Percentiles rank a stretch among this genome's conserved stretches.
phyloP scores from a whole-genome alignment of 2,329 filamentous ascomycete species.

The Aureobasidium sp. region DNA sequence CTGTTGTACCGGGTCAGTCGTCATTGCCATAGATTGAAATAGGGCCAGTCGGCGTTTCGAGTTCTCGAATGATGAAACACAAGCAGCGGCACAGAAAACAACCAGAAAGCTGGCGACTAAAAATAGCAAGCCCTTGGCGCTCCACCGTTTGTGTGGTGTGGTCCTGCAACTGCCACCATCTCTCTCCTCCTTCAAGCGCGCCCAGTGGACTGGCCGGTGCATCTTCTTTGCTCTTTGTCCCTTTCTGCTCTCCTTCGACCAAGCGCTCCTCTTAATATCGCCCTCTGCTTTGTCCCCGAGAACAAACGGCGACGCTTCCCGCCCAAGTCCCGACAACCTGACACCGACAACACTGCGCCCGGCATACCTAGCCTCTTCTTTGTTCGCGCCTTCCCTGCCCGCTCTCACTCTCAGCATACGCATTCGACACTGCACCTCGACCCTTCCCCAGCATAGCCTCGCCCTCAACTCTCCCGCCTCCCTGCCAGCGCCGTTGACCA shows the following conservation, averaged over 20 bases:
- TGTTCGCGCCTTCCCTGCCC: background rate
- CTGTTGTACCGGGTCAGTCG: background rate
- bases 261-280: background rate
- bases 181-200: conserved; percentile 8
- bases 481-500: background rate
- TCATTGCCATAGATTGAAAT: background rate
- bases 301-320: background rate
- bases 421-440: background rate
- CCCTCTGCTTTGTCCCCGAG: background rate
- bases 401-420: background rate
- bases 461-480: background rate
- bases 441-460: background rate
- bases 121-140: conserved; percentile 10
- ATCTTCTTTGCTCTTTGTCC: conserved; percentile 4
- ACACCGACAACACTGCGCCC: background rate
- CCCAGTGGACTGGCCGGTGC: background rate
- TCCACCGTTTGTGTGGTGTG: conserved; percentile 9
- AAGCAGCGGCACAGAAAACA: background rate
- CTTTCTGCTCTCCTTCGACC: conserved; percentile 1
- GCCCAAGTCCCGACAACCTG: background rate
- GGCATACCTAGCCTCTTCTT: conserved; percentile 6
- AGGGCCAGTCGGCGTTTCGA: conserved; percentile 2
- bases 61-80: background rate
- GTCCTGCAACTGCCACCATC: background rate
- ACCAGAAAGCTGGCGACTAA: background rate